Percentiles rank a stretch among this genome's conserved stretches.
These are phyloP conservation scores for Erodium texanum DNA, from an alignment of 441 rosid genomes.

Conservation along the genomic window DNA sequence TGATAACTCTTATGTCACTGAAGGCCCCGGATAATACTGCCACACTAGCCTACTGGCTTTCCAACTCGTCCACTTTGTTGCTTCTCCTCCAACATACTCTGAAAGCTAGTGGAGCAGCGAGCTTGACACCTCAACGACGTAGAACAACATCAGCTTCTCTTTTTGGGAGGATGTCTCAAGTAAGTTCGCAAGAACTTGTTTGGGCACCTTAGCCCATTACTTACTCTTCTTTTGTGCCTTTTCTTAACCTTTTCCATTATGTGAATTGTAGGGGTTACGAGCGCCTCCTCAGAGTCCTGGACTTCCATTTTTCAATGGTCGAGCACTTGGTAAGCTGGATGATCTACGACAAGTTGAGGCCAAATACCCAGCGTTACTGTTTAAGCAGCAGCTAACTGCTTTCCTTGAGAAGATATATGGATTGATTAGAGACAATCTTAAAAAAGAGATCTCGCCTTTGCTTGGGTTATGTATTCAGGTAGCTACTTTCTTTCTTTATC, in stretches of 20 bases:
- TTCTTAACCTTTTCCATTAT: constrained; percentile 14
- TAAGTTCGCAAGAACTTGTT: constrained; percentile 28
- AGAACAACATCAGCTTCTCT: constrained; percentile 89
- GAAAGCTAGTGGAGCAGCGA: constrained; percentile 98
- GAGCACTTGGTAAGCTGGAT: constrained; percentile 71
- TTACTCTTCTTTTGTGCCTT: constrained; percentile 5
- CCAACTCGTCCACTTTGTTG: constrained; percentile 83
- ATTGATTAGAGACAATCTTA: constrained; percentile 94
- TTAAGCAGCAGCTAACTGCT: constrained; percentile 99
- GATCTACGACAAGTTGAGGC: constrained; percentile 97
- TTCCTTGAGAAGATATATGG: constrained; percentile 99
- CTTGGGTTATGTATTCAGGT: constrained; percentile 99
- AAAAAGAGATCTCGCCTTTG: constrained; percentile 95
- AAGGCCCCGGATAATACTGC: constrained; percentile 89
- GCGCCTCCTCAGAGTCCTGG: constrained; percentile 94
- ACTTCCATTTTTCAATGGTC: constrained; percentile 72
- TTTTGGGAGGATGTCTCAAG: constrained; percentile 98
- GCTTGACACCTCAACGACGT: constrained; percentile 91
- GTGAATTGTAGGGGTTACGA: constrained; percentile 59
- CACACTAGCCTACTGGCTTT: constrained; percentile 86
- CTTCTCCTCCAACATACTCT: constrained; percentile 96
- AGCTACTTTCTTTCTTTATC: constrained; percentile 15
- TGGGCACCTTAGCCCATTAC: neutral
- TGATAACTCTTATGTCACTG: constrained; percentile 26
- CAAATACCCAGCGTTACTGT: constrained; percentile 96